phyloP scores from a whole-genome alignment of 139 green algal species.

The Picochlorum sp. region DNA sequence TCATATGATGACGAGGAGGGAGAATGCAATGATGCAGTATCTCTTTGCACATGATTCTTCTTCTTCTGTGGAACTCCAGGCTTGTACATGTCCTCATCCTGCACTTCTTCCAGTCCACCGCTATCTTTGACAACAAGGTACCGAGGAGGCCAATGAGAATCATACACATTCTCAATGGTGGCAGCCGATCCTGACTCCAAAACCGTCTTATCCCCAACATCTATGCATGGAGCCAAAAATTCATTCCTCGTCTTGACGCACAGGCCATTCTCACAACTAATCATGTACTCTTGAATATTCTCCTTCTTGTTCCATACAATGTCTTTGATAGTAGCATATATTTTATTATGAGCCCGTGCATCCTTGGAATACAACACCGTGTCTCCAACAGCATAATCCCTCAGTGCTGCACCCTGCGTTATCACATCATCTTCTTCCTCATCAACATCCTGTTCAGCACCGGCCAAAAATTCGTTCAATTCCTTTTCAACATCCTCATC shows the following conservation, averaged over 20 bases:
- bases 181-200: conserved; percentile 1
- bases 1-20: too few species aligned
- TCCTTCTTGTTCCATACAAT: too few species aligned
- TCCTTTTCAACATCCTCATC: background rate
- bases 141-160: conserved; percentile 1
- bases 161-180: background rate
- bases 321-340: too few species aligned
- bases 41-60: background rate
- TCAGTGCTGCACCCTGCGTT: too few species aligned
- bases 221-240: background rate
- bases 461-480: background rate
- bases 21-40: too few species aligned
- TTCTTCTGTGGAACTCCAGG: background rate
- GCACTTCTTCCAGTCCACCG: conserved; percentile 1
- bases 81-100: background rate
- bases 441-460: background rate
- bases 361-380: too few species aligned
- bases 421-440: too few species aligned
- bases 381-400: too few species aligned
- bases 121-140: conserved; percentile 5
- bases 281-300: too few species aligned
- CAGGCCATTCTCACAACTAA: too few species aligned
- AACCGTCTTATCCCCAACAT: background rate
- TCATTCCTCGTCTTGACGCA: background rate
- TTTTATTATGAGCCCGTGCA: too few species aligned